A percentile compares a stretch with the other conserved stretches of the same genome.
Conservation (phyloP, 202 grass and related monocot genomes). For the Dendrocalamus latiflorus region DNA sequence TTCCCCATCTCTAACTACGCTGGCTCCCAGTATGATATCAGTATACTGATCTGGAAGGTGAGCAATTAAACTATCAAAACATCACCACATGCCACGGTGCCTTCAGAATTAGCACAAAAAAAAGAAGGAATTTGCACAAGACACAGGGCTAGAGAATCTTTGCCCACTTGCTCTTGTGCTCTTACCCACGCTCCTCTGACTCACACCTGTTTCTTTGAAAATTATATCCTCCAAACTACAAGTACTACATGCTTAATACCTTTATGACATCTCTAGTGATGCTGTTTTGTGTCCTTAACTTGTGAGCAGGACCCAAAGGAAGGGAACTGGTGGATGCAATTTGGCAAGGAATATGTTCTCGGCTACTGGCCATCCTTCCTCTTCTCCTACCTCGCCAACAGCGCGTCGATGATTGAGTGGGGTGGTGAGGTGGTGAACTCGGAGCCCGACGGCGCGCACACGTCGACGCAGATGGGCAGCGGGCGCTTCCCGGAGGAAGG, state of each 20-base stretch:
- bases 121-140: no score
- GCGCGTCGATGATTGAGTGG: conserved; percentile 46
- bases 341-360: conserved; percentile 49
- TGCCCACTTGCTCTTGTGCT: conserved; percentile 18
- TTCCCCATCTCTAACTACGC: conserved; percentile 38
- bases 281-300: not conserved
- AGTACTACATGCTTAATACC: not conserved
- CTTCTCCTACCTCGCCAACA: conserved; percentile 60
- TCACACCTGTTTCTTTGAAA: not conserved
- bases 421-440: conserved; percentile 62
- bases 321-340: conserved; percentile 83
- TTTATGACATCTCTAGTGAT: not conserved
- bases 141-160: conserved; percentile 21
- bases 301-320: conserved; percentile 60
- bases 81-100: not conserved
- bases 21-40: conserved; percentile 49
- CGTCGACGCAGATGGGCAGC: conserved; percentile 59
- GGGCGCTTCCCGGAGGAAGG: conserved; percentile 61
- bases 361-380: conserved; percentile 82
- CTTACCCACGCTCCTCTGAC: not conserved
- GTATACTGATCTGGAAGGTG: conserved; percentile 50
- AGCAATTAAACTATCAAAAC: not conserved
- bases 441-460: conserved; percentile 29
- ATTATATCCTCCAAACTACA: conserved; percentile 9
- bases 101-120: conserved; percentile 17